Percentiles rank a stretch among this genome's conserved stretches.
Evolutionary conservation across 768 basidiomycete genomes (phyloP).

Genomic region (Nevesoporus exiguus): DNA sequence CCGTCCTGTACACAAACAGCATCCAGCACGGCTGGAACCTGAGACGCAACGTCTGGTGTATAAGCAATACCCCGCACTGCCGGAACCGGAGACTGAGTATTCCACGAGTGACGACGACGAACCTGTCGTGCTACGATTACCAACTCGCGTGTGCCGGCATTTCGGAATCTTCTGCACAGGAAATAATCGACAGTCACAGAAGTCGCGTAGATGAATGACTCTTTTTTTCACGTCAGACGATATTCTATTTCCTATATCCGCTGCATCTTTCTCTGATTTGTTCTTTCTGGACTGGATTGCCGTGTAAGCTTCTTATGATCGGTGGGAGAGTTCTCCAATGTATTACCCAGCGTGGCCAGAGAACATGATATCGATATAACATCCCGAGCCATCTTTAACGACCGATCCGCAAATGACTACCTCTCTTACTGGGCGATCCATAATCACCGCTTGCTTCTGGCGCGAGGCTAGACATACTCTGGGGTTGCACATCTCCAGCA

Average conservation of each 20-base stretch:
- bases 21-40: constrained; percentile 4
- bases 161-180: constrained; percentile 40
- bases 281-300: constrained; percentile 5
- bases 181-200: constrained; percentile 22
- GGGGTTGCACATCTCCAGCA: constrained; percentile 27
- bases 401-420: constrained; percentile 22
- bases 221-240: neutral
- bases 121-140: constrained; percentile 7
- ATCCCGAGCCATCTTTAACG: neutral
- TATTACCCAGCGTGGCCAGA: neutral
- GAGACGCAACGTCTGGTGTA: constrained; percentile 18
- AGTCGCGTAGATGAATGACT: constrained; percentile 4
- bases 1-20: constrained; percentile 27
- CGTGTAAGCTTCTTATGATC: constrained; percentile 9
- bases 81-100: constrained; percentile 8
- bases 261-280: constrained; percentile 6
- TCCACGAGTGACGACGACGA: constrained; percentile 3
- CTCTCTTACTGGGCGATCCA: constrained; percentile 9
- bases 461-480: neutral
- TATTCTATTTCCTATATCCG: neutral
- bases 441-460: neutral
- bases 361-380: neutral
- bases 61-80: constrained; percentile 20
- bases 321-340: constrained; percentile 6
- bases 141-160: constrained; percentile 19